These are phyloP conservation scores for Circinella minor DNA, from an alignment of 371 early-diverging fungal species.

Conservation along the genomic window DNA sequence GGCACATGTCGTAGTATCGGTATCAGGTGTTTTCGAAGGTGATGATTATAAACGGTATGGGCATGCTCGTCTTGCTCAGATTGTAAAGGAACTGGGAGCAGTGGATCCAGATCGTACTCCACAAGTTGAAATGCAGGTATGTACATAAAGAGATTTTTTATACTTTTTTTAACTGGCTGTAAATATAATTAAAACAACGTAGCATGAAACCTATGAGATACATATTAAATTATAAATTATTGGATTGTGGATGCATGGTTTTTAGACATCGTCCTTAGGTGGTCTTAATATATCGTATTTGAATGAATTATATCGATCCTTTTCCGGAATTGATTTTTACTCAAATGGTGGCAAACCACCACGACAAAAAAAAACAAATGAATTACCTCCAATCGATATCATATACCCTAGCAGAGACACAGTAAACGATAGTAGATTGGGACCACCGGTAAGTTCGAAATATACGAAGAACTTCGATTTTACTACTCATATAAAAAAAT, in stretches of 20 bases:
- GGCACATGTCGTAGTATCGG: slow-evolving; percentile 48
- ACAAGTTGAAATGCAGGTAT: slow-evolving; percentile 53
- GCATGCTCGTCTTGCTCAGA: slow-evolving; percentile 41
- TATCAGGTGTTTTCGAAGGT: slow-evolving; percentile 48
- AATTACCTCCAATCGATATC: slow-evolving; percentile 39
- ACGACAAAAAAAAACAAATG: slow-evolving; percentile 18
- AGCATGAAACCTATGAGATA: neutral
- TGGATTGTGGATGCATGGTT: neutral
- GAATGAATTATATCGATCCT: slow-evolving; percentile 44
- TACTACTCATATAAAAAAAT: too few species aligned
- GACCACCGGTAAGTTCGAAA: slow-evolving; percentile 30
- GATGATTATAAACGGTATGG: slow-evolving; percentile 35
- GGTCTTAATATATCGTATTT: slow-evolving; percentile 31
- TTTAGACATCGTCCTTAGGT: slow-evolving; percentile 52
- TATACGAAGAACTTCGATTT: neutral
- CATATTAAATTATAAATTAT: neutral
- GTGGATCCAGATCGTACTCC: slow-evolving; percentile 21
- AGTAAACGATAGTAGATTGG: slow-evolving; percentile 33
- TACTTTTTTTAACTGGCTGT: too few species aligned
- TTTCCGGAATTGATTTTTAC: slow-evolving; percentile 40
- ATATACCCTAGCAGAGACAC: slow-evolving; percentile 41
- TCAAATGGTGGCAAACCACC: slow-evolving; percentile 12
- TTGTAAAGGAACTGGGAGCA: slow-evolving; percentile 33
- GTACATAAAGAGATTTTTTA: too few species aligned
- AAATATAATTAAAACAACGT: too few species aligned